phyloP scores from a whole-genome alignment of 2,329 filamentous ascomycete genomes.

The Pleomassaria siparia region DNA sequence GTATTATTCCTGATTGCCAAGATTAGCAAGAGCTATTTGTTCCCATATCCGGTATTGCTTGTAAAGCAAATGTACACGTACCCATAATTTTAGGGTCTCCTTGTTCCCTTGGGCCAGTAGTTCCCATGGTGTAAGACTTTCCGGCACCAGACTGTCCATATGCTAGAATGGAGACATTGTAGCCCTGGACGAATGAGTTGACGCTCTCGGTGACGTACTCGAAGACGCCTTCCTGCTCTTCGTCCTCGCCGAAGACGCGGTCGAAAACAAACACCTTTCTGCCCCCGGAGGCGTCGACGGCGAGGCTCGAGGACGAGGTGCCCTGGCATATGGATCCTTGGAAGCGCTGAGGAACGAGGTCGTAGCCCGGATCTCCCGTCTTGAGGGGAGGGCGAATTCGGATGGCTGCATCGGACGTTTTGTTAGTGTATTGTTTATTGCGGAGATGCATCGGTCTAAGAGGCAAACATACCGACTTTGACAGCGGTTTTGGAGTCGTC shows the following conservation, averaged over 20 bases:
- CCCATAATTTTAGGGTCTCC: conserved; percentile 72
- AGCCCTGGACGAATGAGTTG: conserved; percentile 86
- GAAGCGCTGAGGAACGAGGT: conserved; percentile 93
- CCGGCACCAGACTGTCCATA: conserved; percentile 97
- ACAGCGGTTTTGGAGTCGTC: conserved; percentile 89
- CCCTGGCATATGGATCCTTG: conserved; percentile 91
- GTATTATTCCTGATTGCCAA: conserved; percentile 79
- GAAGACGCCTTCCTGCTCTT: conserved; percentile 88
- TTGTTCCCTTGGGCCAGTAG: conserved; percentile 80
- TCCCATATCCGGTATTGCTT: not conserved
- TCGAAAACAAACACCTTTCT: conserved; percentile 97
- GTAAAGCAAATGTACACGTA: conserved; percentile 49
- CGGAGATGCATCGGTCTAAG: conserved; percentile 7
- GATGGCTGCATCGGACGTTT: conserved; percentile 63
- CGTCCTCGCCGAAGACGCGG: conserved; percentile 82
- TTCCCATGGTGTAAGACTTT: conserved; percentile 99
- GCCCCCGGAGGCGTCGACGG: conserved; percentile 88
- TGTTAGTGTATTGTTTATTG: conserved; percentile 24
- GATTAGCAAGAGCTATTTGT: conserved; percentile 14
- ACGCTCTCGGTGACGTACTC: conserved; percentile 92
- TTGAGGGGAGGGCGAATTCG: conserved; percentile 86
- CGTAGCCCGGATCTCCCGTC: conserved; percentile 83
- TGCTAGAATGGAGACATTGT: conserved; percentile 96
- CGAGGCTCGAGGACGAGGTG: conserved; percentile 78
- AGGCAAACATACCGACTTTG: conserved; percentile 80